phyloP scores from a whole-genome alignment of 192 early-diverging fungal genomes.

The Coemansia sp. region DNA sequence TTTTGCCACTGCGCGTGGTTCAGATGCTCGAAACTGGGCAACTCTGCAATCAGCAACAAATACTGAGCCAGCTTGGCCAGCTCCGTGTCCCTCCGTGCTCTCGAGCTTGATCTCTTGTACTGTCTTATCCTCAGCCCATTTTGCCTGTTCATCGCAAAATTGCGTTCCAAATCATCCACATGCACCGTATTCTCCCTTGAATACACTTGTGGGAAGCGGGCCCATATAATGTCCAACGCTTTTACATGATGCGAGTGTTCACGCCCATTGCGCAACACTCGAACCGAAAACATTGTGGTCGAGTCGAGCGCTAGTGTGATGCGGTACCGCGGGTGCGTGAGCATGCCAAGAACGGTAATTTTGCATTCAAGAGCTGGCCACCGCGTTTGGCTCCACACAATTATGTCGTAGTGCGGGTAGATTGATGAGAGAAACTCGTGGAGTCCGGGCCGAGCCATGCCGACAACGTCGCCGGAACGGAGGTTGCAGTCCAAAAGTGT shows the following conservation, averaged over 20 bases:
- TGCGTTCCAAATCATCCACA: conserved; percentile 68
- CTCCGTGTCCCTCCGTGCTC: conserved; percentile 55
- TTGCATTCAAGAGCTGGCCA: conserved; percentile 73
- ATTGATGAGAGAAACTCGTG: conserved; percentile 63
- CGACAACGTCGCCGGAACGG: conserved; percentile 55
- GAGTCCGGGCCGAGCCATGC: conserved; percentile 63
- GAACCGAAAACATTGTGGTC: conserved; percentile 67
- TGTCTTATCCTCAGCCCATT: conserved; percentile 66
- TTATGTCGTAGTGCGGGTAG: conserved; percentile 69
- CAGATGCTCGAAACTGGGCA: conserved; percentile 55
- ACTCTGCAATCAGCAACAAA: conserved; percentile 56
- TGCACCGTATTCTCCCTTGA: conserved; percentile 61
- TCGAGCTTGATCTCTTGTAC: conserved; percentile 58
- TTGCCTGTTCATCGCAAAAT: conserved; percentile 73
- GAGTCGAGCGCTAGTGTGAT: conserved; percentile 71
- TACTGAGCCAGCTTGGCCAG: conserved; percentile 60
- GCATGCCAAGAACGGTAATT: conserved; percentile 67
- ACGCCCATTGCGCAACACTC: conserved; percentile 54
- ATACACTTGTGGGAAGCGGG: conserved; percentile 54
- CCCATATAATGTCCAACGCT: conserved; percentile 66
- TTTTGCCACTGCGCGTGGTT: conserved; percentile 59
- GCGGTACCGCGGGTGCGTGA: conserved; percentile 60
- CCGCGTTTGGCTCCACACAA: conserved; percentile 76
- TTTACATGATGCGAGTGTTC: conserved; percentile 66
- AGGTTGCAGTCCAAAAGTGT: conserved; percentile 74